These are phyloP conservation scores for Pleurotus eryngii DNA, from an alignment of 768 basidiomycete species.

Conservation along the genomic window DNA sequence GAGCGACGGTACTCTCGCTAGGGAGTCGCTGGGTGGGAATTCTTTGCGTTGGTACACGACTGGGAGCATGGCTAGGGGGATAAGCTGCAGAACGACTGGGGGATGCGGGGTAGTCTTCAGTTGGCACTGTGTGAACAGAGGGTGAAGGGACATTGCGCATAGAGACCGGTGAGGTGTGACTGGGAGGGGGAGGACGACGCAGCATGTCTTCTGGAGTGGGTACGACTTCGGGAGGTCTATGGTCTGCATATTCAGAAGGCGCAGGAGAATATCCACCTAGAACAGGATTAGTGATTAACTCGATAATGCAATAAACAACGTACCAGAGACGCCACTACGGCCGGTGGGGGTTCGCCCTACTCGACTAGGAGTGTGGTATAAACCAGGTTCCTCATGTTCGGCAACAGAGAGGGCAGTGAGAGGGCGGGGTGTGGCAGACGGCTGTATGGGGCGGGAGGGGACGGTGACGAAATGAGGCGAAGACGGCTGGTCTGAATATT, in stretches of 20 bases:
- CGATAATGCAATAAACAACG: not conserved
- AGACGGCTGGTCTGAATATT: not conserved
- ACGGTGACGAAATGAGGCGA: slow-evolving; percentile 13
- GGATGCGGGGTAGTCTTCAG: not conserved
- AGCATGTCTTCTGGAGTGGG: not conserved
- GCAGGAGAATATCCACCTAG: slow-evolving; percentile 8
- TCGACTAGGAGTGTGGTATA: not conserved
- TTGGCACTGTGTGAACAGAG: not conserved
- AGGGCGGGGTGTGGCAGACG: slow-evolving; percentile 13
- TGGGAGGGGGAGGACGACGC: not conserved
- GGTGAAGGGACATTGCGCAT: not conserved
- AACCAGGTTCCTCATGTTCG: not conserved
- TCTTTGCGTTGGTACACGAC: slow-evolving; percentile 7
- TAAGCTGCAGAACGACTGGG: not conserved
- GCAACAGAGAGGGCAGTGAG: not conserved
- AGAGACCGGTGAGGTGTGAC: not conserved
- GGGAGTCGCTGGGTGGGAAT: slow-evolving; percentile 1
- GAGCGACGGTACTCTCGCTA: slow-evolving; percentile 5
- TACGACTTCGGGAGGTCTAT: not conserved
- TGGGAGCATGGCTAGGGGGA: slow-evolving; percentile 4
- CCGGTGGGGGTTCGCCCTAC: not conserved
- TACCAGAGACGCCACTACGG: slow-evolving; percentile 1
- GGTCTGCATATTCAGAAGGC: slow-evolving; percentile 11
- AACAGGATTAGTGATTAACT: not conserved
- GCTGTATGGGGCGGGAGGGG: slow-evolving; percentile 12